Conservation (phyloP, 2,329 filamentous ascomycete species). For the Didymella keratinophila region DNA sequence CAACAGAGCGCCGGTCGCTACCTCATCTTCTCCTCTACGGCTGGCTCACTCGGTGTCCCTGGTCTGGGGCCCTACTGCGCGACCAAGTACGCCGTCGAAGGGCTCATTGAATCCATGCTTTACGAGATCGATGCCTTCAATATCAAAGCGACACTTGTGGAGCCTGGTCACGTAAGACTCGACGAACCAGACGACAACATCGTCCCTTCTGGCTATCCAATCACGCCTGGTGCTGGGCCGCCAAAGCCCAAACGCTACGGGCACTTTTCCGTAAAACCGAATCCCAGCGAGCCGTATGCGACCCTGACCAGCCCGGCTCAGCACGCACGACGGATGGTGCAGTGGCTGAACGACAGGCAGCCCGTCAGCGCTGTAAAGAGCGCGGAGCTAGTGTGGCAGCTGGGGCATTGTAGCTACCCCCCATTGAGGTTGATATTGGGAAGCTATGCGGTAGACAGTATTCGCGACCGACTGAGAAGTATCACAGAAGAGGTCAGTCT, state of each 20-base stretch:
- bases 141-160: constrained; percentile 91
- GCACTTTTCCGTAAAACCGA: constrained; percentile 88
- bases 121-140: constrained; percentile 94
- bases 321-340: constrained; percentile 88
- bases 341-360: constrained; percentile 92
- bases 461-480: constrained; percentile 84
- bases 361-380: constrained; percentile 93
- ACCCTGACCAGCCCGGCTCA: constrained; percentile 80
- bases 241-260: constrained; percentile 77
- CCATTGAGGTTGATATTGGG: constrained; percentile 86
- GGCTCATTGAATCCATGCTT: constrained; percentile 93
- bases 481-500: constrained; percentile 84
- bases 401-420: constrained; percentile 94
- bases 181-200: constrained; percentile 74
- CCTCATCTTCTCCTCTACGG: constrained; percentile 92
- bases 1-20: constrained; percentile 78
- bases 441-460: constrained; percentile 94
- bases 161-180: constrained; percentile 85
- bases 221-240: constrained; percentile 42
- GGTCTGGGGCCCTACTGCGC: constrained; percentile 94
- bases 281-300: constrained; percentile 78
- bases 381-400: constrained; percentile 89
- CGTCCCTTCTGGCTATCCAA: constrained; percentile 27
- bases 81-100: constrained; percentile 96
- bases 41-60: constrained; percentile 90